Evolutionary conservation across 2,329 filamentous ascomycete species (phyloP).

Genomic region (Aspergillus tamarii): DNA sequence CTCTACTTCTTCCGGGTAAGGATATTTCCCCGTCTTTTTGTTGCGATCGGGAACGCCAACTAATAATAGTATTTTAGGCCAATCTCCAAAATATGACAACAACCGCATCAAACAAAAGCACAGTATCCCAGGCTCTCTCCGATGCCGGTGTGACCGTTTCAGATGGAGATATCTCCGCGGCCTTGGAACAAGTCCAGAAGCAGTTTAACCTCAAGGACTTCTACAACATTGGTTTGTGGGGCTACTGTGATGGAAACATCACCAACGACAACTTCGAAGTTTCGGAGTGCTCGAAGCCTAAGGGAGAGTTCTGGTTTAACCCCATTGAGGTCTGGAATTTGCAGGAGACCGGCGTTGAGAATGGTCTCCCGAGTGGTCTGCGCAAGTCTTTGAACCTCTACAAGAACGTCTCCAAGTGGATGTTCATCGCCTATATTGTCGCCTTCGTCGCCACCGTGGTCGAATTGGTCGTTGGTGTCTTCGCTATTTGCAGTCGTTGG

Average conservation of each 20-base stretch:
- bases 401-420: conserved; percentile 75
- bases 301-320: conserved; percentile 77
- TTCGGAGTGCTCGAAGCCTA: conserved; percentile 68
- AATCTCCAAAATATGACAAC: conserved; percentile 65
- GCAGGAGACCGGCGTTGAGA: conserved; percentile 57
- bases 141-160: conserved; percentile 39
- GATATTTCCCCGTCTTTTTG: conserved; percentile 8
- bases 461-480: conserved; percentile 77
- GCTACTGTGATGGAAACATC: conserved; percentile 72
- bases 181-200: conserved; percentile 41
- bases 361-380: conserved; percentile 70
- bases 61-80: conserved; percentile 44
- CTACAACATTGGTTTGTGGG: conserved; percentile 84
- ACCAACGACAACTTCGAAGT: conserved; percentile 56
- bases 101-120: conserved; percentile 39
- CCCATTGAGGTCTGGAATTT: conserved; percentile 69
- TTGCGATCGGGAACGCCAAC: not conserved
- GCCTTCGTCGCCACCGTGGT: conserved; percentile 70
- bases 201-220: conserved; percentile 68
- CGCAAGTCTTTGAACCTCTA: conserved; percentile 72
- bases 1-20: conserved; percentile 60
- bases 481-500: conserved; percentile 79
- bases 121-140: conserved; percentile 36
- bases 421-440: conserved; percentile 78
- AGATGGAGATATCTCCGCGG: conserved; percentile 41